Percentiles rank a stretch among this genome's conserved stretches.
phyloP scores from a whole-genome alignment of 768 basidiomycete species.

The Naganishia onofrii region DNA sequence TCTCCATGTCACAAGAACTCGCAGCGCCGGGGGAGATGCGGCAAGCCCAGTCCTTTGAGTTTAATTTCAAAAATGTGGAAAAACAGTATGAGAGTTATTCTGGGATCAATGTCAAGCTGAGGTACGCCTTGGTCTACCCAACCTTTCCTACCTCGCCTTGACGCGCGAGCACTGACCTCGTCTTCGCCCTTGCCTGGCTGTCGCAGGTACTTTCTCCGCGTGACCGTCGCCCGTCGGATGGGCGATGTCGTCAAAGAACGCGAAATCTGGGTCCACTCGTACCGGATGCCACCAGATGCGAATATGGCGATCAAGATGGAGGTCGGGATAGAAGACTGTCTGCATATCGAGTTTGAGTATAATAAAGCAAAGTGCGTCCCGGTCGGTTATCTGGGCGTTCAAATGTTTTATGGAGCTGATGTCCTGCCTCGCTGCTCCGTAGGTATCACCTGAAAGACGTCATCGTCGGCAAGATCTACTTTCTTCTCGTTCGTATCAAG shows the following conservation, averaged over 20 bases:
- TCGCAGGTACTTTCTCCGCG: slow-evolving; percentile 84
- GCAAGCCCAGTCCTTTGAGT: slow-evolving; percentile 91
- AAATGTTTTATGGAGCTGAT: no score
- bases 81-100: slow-evolving; percentile 98
- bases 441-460: slow-evolving; percentile 99
- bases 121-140: slow-evolving; percentile 60
- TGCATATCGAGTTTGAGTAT: slow-evolving; percentile 99
- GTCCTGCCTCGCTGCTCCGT: neutral
- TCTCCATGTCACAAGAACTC: slow-evolving; percentile 90
- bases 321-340: slow-evolving; percentile 96
- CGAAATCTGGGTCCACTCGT: slow-evolving; percentile 97
- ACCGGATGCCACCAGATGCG: slow-evolving; percentile 95
- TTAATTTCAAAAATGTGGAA: slow-evolving; percentile 98
- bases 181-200: neutral
- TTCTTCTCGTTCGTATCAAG: slow-evolving; percentile 94
- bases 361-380: slow-evolving; percentile 90
- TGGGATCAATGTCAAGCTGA: slow-evolving; percentile 95
- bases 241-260: slow-evolving; percentile 89
- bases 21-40: slow-evolving; percentile 96
- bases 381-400: no score
- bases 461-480: slow-evolving; percentile 99
- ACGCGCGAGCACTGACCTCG: slow-evolving; percentile 6
- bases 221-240: slow-evolving; percentile 84
- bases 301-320: slow-evolving; percentile 99
- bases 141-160: no score